Percentiles rank a stretch among this genome's conserved stretches.
Evolutionary conservation across 345 rosid genomes (phyloP).

Genomic region (Eucalyptus tenuipes): DNA sequence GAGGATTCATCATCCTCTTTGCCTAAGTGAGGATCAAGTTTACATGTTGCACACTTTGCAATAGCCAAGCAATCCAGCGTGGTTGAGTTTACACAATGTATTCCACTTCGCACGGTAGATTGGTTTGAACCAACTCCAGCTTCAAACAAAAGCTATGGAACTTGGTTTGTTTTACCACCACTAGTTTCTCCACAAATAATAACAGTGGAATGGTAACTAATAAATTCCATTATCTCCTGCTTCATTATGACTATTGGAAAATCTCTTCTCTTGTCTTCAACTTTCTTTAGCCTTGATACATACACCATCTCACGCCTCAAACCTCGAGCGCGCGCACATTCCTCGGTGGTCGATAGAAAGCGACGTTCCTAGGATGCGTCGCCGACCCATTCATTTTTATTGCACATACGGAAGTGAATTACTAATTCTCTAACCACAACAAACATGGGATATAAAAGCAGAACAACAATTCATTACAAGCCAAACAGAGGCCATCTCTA

Average conservation of each 20-base stretch:
- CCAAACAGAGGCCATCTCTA: too few species aligned
- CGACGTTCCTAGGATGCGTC: too few species aligned
- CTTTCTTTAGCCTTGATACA: slow-evolving; percentile 61
- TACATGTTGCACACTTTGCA: slow-evolving; percentile 80
- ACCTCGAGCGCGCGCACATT: too few species aligned
- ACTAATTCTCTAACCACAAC: too few species aligned
- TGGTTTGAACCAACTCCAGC: slow-evolving; percentile 74
- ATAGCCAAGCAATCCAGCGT: slow-evolving; percentile 91
- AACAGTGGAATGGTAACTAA: slow-evolving; percentile 44
- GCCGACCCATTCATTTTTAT: too few species aligned
- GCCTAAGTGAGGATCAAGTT: slow-evolving; percentile 73
- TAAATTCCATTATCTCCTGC: slow-evolving; percentile 93
- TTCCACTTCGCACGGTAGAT: slow-evolving; percentile 37
- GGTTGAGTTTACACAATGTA: slow-evolving; percentile 92
- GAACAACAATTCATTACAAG: too few species aligned
- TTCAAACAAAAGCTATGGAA: slow-evolving; percentile 94
- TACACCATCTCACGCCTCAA: slow-evolving; percentile 24
- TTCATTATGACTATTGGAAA: slow-evolving; percentile 96
- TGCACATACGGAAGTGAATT: too few species aligned
- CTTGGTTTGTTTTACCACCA: slow-evolving; percentile 92
- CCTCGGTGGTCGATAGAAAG: too few species aligned
- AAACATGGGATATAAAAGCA: too few species aligned
- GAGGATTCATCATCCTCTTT: slow-evolving; percentile 24
- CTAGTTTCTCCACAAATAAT: slow-evolving; percentile 88
- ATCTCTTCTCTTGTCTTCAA: slow-evolving; percentile 60